phyloP scores from a whole-genome alignment of 2,329 filamentous ascomycete species.

The Pestalotiopsis sp. region DNA sequence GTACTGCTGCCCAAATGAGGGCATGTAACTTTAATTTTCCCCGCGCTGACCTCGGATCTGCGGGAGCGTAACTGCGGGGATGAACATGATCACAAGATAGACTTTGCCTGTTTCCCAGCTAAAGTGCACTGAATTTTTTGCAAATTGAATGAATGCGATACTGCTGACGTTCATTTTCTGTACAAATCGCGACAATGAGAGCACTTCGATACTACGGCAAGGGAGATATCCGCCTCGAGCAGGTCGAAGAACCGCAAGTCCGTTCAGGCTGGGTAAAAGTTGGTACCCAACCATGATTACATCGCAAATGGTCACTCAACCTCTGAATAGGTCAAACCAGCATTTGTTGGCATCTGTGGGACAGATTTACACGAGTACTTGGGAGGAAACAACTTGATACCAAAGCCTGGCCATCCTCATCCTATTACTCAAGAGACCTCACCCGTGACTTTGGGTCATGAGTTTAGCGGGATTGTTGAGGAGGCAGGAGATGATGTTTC shows the following conservation, averaged over 20 bases:
- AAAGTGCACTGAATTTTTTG: too few species aligned
- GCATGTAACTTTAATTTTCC: background rate
- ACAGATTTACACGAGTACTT: slow-evolving; percentile 35
- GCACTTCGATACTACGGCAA: slow-evolving; percentile 6
- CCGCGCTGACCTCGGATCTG: background rate
- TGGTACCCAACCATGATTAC: background rate
- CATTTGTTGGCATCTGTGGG: slow-evolving; percentile 37
- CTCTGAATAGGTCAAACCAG: slow-evolving; percentile 15
- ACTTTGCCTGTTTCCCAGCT: background rate
- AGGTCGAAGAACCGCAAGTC: slow-evolving; percentile 4
- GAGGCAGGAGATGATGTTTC: slow-evolving; percentile 54
- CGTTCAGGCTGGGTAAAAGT: slow-evolving; percentile 8
- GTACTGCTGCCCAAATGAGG: background rate
- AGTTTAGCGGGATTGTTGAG: slow-evolving; percentile 62
- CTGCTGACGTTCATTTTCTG: too few species aligned
- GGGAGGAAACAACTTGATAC: slow-evolving; percentile 29
- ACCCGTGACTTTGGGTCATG: slow-evolving; percentile 65
- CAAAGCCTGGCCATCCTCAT: slow-evolving; percentile 44
- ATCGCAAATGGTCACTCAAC: background rate
- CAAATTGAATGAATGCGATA: too few species aligned
- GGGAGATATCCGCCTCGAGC: slow-evolving; percentile 5
- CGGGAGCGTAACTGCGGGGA: background rate
- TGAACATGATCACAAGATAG: background rate
- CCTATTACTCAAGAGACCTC: slow-evolving; percentile 57
- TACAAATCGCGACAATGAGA: background rate